phyloP scores from a whole-genome alignment of 805 yeast species.

The Cyberlindnera maritima region DNA sequence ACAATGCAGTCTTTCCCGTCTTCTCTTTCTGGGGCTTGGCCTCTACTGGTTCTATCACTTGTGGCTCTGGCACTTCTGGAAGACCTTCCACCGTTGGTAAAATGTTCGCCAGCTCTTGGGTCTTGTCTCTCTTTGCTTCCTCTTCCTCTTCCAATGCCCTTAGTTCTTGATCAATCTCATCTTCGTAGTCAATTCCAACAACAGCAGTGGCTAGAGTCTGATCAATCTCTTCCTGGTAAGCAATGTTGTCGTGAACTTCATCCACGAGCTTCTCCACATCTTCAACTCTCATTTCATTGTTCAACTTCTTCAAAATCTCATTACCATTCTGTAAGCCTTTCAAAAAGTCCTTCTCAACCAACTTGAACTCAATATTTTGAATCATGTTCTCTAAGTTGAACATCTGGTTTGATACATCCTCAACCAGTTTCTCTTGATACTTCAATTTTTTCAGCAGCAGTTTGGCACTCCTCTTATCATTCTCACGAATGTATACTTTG shows the following conservation, averaged over 20 bases:
- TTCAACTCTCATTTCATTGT: conserved; percentile 73
- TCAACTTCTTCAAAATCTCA: conserved; percentile 67
- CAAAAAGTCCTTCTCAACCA: conserved; percentile 82
- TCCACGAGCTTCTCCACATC: conserved; percentile 82
- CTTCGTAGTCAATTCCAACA: conserved; percentile 40
- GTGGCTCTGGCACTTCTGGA: conserved; percentile 19
- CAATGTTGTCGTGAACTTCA: conserved; percentile 76
- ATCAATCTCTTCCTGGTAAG: conserved; percentile 73
- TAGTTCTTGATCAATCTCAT: conserved; percentile 66
- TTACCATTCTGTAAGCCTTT: conserved; percentile 82
- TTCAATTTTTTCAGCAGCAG: conserved; percentile 73
- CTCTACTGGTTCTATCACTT: conserved; percentile 12
- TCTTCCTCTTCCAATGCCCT: conserved; percentile 38
- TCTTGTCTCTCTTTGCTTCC: conserved; percentile 1
- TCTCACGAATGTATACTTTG: conserved; percentile 27
- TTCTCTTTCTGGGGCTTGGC: conserved; percentile 16
- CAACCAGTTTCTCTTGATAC: conserved; percentile 73
- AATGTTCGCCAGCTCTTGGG: conserved; percentile 5
- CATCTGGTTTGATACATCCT: conserved; percentile 72
- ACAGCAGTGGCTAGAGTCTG: conserved; percentile 43
- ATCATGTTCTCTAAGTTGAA: conserved; percentile 77
- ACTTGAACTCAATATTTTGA: conserved; percentile 80
- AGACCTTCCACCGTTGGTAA: conserved; percentile 26
- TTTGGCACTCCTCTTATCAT: conserved; percentile 50
- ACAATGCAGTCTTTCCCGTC: conserved; percentile 19